Evolutionary conservation across 331 rosid species (phyloP).

Genomic region (Stylosanthes scabra): DNA sequence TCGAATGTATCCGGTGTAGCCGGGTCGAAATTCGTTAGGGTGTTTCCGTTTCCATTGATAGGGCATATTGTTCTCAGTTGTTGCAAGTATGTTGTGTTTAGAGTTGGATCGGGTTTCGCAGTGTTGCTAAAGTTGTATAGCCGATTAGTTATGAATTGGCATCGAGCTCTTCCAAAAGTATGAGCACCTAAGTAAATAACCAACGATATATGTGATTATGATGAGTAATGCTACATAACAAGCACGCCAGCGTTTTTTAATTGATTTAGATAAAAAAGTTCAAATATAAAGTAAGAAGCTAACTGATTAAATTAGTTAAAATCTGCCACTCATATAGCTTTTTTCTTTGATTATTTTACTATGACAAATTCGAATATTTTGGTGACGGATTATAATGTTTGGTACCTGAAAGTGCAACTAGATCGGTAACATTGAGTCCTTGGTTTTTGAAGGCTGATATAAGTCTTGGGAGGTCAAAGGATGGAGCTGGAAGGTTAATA

Average conservation of each 20-base stretch:
- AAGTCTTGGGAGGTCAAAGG: neutral
- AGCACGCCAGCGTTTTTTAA: too few relatives aligned
- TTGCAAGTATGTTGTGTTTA: constrained; percentile 41
- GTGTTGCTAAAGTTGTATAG: constrained; percentile 41
- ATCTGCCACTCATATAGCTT: too few relatives aligned
- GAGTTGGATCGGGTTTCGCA: constrained; percentile 38
- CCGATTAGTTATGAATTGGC: neutral
- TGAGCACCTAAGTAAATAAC: constrained; percentile 47
- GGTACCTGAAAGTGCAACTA: constrained; percentile 76
- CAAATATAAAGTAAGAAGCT: too few relatives aligned
- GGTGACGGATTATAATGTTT: neutral
- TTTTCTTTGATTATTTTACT: too few relatives aligned
- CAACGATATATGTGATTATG: neutral
- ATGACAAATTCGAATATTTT: too few relatives aligned
- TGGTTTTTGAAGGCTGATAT: constrained; percentile 7
- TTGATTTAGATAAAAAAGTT: too few relatives aligned
- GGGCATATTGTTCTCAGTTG: constrained; percentile 29
- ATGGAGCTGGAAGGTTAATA: constrained; percentile 51
- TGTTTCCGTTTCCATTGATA: neutral
- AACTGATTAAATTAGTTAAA: too few relatives aligned
- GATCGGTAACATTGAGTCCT: constrained; percentile 57
- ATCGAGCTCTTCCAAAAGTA: constrained; percentile 49
- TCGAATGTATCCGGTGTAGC: constrained; percentile 33
- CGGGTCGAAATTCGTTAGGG: constrained; percentile 28
- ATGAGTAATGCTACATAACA: too few relatives aligned